These are phyloP conservation scores for Neurospora terricola DNA, from an alignment of 495 filamentous ascomycete species.

Conservation along the genomic window DNA sequence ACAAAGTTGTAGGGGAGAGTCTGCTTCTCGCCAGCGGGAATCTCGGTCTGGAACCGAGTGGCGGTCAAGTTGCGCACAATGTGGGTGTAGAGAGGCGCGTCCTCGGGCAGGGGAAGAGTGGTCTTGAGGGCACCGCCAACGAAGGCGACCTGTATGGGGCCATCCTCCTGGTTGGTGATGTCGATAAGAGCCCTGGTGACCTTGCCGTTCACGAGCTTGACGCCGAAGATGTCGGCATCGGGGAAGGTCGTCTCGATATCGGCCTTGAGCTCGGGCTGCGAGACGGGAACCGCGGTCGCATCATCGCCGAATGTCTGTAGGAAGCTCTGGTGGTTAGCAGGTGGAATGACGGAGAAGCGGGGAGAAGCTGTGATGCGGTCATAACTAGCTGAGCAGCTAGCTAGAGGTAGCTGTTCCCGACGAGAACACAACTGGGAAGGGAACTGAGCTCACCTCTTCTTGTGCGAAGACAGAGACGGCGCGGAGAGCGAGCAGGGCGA, in stretches of 20 bases:
- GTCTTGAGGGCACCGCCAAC: slow-evolving; percentile 69
- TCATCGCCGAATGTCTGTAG: slow-evolving; percentile 12
- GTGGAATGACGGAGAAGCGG: background rate
- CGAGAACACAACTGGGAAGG: slow-evolving; percentile 21
- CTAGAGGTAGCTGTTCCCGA: background rate
- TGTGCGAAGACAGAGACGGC: slow-evolving; percentile 51
- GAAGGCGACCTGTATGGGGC: slow-evolving; percentile 63
- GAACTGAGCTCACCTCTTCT: slow-evolving; percentile 44
- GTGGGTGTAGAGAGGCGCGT: slow-evolving; percentile 40
- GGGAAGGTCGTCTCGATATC: slow-evolving; percentile 73
- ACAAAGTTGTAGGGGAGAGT: slow-evolving; percentile 73
- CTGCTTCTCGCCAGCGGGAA: slow-evolving; percentile 69
- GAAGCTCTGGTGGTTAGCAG: slow-evolving; percentile 11
- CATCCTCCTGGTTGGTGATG: slow-evolving; percentile 74
- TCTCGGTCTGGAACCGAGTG: slow-evolving; percentile 58
- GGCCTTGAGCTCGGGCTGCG: slow-evolving; percentile 55
- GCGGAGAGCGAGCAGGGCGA: slow-evolving; percentile 62
- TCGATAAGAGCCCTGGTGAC: slow-evolving; percentile 75
- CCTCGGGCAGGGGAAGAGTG: slow-evolving; percentile 33
- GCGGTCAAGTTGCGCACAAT: slow-evolving; percentile 79
- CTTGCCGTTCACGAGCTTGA: slow-evolving; percentile 90
- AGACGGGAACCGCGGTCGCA: slow-evolving; percentile 34
- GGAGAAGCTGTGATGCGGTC: slow-evolving; percentile 3
- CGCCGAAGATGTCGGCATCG: slow-evolving; percentile 80
- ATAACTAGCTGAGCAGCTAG: background rate